Percentiles rank a stretch among this genome's conserved stretches.
These are phyloP conservation scores for Pythium apleroticum DNA, from an alignment of 352 stramenopile genomes.

Conservation along the genomic window DNA sequence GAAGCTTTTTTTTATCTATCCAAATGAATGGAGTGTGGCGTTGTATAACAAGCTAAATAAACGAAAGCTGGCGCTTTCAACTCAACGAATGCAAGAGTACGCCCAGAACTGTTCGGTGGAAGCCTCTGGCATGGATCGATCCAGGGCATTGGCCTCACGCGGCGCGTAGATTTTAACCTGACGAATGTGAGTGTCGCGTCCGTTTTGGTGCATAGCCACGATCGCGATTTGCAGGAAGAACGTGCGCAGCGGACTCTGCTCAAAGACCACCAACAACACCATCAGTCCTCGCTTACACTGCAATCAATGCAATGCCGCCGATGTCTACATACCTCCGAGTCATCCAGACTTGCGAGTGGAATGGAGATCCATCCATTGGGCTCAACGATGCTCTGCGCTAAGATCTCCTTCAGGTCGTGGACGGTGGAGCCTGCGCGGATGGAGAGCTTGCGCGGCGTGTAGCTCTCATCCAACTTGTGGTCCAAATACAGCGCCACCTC, in stretches of 20 bases:
- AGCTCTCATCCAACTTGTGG: slow-evolving; percentile 97
- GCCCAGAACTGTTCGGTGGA: slow-evolving; percentile 72
- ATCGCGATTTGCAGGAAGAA: slow-evolving; percentile 97
- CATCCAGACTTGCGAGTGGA: slow-evolving; percentile 58
- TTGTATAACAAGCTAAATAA: no score
- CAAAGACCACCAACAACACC: neutral
- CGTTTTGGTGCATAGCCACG: slow-evolving; percentile 98
- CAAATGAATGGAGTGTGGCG: neutral
- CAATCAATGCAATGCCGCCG: neutral
- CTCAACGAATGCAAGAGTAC: slow-evolving; percentile 58
- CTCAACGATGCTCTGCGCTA: slow-evolving; percentile 91
- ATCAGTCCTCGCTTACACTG: neutral
- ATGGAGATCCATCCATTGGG: slow-evolving; percentile 94
- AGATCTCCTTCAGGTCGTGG: slow-evolving; percentile 95
- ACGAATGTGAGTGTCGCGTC: slow-evolving; percentile 94
- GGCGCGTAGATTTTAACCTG: slow-evolving; percentile 93
- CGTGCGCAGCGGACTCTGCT: slow-evolving; percentile 69
- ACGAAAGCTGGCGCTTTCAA: no score
- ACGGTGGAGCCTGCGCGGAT: slow-evolving; percentile 92
- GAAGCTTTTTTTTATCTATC: neutral
- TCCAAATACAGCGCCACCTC: slow-evolving; percentile 97
- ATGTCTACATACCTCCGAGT: slow-evolving; percentile 40
- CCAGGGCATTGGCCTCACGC: slow-evolving; percentile 50
- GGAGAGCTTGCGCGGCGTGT: slow-evolving; percentile 96
- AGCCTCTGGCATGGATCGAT: slow-evolving; percentile 49